A percentile compares a stretch with the other conserved stretches of the same genome.
Evolutionary conservation across 2,329 filamentous ascomycete species (phyloP).

Genomic region (Pseudogymnoascus sp.): DNA sequence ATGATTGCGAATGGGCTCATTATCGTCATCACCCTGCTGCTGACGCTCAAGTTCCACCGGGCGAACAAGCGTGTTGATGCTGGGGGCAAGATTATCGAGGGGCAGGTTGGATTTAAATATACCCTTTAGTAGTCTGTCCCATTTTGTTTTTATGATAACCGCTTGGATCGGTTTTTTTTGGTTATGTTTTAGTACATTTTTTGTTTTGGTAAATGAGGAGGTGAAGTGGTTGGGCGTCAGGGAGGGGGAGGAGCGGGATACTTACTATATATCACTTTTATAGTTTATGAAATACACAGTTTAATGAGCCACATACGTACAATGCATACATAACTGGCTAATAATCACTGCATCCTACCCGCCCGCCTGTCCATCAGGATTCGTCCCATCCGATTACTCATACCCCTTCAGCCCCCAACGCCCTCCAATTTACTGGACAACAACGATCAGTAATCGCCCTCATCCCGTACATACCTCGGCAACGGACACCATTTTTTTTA

Average conservation of each 20-base stretch:
- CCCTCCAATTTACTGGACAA: too few relatives aligned
- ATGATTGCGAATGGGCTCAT: constrained; percentile 14
- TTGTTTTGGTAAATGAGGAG: background rate
- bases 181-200: too few relatives aligned
- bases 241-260: background rate
- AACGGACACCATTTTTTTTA: background rate
- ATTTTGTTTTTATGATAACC: background rate
- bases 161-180: background rate
- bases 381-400: too few relatives aligned
- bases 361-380: too few relatives aligned
- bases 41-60: constrained; percentile 20
- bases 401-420: too few relatives aligned
- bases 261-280: background rate
- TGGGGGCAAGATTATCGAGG: constrained; percentile 25
- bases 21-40: constrained; percentile 17
- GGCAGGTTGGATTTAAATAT: constrained; percentile 24
- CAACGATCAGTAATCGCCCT: background rate
- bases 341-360: too few relatives aligned
- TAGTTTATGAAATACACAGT: background rate
- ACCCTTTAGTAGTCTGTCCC: background rate
- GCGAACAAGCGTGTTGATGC: constrained; percentile 23
- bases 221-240: background rate
- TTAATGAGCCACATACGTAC: background rate
- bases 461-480: background rate
- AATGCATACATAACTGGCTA: too few relatives aligned